Evolutionary conservation across 2,329 filamentous ascomycete species (phyloP).

Genomic region (Amesomyces nigricolor): DNA sequence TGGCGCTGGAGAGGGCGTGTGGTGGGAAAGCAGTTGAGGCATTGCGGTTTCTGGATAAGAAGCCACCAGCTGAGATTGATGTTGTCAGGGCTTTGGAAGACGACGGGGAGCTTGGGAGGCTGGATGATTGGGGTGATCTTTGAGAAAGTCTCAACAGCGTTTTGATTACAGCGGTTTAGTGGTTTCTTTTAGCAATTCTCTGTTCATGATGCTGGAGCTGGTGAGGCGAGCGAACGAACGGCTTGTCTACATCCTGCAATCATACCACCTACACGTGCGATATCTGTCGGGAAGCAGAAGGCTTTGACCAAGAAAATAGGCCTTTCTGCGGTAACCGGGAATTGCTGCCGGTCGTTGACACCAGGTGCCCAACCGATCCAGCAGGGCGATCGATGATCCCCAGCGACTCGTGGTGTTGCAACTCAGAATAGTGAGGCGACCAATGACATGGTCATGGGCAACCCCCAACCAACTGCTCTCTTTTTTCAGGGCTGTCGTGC

Average conservation of each 20-base stretch:
- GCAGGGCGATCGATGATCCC: neutral
- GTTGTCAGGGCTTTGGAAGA: slow-evolving; percentile 29
- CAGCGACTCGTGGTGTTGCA: too few relatives aligned
- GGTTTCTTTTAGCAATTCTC: neutral
- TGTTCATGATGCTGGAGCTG: neutral
- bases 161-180: neutral
- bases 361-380: neutral
- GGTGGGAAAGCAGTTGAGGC: slow-evolving; percentile 59
- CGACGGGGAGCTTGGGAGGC: slow-evolving; percentile 12
- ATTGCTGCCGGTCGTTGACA: too few relatives aligned
- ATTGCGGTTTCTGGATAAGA: slow-evolving; percentile 45
- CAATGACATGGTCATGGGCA: too few relatives aligned
- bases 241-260: too few relatives aligned
- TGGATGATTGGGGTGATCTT: slow-evolving; percentile 9
- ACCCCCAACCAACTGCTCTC: too few relatives aligned
- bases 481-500: too few relatives aligned
- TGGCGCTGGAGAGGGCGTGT: slow-evolving; percentile 77
- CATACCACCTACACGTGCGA: too few relatives aligned
- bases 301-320: too few relatives aligned
- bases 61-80: slow-evolving; percentile 30
- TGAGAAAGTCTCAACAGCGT: neutral
- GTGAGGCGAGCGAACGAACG: too few relatives aligned
- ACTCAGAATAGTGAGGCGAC: too few relatives aligned
- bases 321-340: too few relatives aligned
- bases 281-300: too few relatives aligned